Conservation (phyloP, 225 moss, liverwort and hornwort species). For the Thuidium tamariscinum region DNA sequence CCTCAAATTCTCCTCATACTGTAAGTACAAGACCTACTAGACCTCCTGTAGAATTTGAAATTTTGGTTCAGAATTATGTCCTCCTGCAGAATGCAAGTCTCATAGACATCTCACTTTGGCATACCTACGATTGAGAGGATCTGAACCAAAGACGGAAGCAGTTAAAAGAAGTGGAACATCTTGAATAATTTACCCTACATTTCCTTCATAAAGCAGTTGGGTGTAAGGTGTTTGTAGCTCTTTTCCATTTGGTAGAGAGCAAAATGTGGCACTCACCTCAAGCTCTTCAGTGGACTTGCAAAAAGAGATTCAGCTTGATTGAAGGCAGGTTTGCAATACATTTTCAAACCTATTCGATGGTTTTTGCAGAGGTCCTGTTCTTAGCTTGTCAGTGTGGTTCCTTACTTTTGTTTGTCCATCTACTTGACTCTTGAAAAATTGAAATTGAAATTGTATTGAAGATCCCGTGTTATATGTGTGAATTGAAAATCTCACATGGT, state of each 20-base stretch:
- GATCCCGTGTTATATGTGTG: too few species aligned
- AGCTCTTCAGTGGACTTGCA: neutral
- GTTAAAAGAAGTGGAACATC: neutral
- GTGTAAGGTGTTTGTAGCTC: neutral
- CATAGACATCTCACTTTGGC: neutral
- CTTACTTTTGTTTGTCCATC: too few species aligned
- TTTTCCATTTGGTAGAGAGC: neutral
- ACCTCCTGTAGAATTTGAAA: neutral
- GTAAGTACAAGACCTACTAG: too few species aligned
- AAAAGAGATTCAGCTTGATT: too few species aligned
- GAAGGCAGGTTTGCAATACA: neutral
- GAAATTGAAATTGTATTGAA: too few species aligned
- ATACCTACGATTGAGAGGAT: neutral
- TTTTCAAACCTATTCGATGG: neutral
- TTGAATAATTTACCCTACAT: neutral
- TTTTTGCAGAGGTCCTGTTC: neutral
- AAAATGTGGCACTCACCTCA: neutral
- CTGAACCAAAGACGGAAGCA: neutral
- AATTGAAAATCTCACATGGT: too few species aligned
- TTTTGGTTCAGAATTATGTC: neutral
- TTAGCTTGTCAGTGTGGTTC: too few species aligned
- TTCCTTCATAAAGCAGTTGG: neutral
- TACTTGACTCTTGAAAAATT: too few species aligned
- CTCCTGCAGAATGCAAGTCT: neutral
- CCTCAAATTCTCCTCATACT: neutral